These are phyloP conservation scores for Oryza glumipatula DNA, from an alignment of 176 grass and related monocot species.

Conservation along the genomic window DNA sequence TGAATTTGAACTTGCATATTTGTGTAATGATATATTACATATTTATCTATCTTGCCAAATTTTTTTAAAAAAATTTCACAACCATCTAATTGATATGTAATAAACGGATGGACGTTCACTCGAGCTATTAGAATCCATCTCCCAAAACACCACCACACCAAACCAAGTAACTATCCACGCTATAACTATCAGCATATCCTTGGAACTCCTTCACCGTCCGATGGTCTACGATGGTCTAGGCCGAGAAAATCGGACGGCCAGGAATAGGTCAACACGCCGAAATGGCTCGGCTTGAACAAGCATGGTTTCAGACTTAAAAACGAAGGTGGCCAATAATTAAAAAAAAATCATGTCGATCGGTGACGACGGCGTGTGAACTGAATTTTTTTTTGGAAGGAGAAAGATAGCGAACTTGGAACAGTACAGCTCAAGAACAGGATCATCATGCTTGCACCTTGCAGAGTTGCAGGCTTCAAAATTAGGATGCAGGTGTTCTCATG, in stretches of 20 bases:
- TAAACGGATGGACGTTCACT: too few species aligned
- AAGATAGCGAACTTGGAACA: background rate
- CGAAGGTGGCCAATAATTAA: background rate
- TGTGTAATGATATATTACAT: too few species aligned
- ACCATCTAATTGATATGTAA: too few species aligned
- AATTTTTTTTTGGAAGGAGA: background rate
- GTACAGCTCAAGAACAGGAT: background rate
- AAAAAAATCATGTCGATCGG: background rate
- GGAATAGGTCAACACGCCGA: background rate
- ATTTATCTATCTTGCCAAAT: too few species aligned
- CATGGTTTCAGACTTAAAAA: background rate
- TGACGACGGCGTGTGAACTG: conserved; percentile 14
- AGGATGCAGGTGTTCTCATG: too few species aligned
- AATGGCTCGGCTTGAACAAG: too few species aligned
- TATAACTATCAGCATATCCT: background rate
- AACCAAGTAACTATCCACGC: too few species aligned
- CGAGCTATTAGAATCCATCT: too few species aligned
- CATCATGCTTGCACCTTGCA: too few species aligned
- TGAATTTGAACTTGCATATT: too few species aligned
- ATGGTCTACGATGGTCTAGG: background rate
- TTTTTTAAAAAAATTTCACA: too few species aligned
- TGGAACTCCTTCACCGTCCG: background rate
- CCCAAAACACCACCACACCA: background rate
- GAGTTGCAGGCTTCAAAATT: background rate
- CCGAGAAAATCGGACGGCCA: background rate